Evolutionary conservation across 257 asterid species (phyloP), one percentile per base, ranked within the genome.

Genomic region (Fraxinus excelsior): DNA sequence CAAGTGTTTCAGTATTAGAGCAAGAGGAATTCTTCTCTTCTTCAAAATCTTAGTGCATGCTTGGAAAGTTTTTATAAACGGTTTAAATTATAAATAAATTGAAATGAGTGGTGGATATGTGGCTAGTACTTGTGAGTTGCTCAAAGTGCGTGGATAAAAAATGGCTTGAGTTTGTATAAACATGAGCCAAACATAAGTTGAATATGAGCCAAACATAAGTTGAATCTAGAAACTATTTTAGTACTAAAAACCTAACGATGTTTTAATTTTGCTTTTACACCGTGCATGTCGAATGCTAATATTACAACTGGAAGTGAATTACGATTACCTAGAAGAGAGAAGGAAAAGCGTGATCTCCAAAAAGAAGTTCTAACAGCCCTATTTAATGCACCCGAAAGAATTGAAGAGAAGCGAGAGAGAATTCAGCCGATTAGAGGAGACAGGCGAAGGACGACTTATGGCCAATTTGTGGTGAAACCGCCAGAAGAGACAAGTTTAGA

Each of bases 341-440:
- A 35, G 49, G 82, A 80, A 62, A 86, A 31, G 80, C 40, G 77
- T 72, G 87, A 85, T 35, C 77, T 77, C 25, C 80, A 79, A 68
- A 87, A 82, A 76, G 97, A 92, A 80, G 79, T 87, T 76, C 70
- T 94, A 71, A 83, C 75, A 56, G 71, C 97, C 18, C 79, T 92
- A 73, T 91, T 91, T 83, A 70, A 67, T 76, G 81, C 14, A 67
- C 82, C 87, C 72, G 79, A 42, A 80, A 83, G 87, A 84, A 28
- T 46, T 74, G 83, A 83, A 73, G 84, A 82, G 69, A 85, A 74
- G 70, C 81, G 67, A 28, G 69, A 40, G 51, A 35, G 31, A 51
- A 70, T 70, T 73, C 34, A 0, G 21, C 84, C 82, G 31, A 21
- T 75, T 74, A 84, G 77, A 79, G 79, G 25, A 74, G 69, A 28